Conservation (phyloP, 2,329 filamentous ascomycete genomes). For the Dactylellina haptotyla region DNA sequence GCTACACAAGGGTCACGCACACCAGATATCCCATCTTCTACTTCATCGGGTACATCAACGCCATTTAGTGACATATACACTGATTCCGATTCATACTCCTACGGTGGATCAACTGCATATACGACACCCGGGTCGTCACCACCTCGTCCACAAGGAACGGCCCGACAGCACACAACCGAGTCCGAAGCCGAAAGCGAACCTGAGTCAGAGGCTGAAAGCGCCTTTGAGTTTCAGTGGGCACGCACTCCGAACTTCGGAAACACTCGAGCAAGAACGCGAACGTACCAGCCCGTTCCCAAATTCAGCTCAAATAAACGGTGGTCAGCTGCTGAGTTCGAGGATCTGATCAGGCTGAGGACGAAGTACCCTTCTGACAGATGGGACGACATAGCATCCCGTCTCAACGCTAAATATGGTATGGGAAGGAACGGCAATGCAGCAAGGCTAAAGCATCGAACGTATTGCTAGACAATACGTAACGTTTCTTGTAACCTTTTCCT, state of each 20-base stretch:
- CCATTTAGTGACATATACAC: constrained; percentile 1
- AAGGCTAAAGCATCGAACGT: constrained; percentile 7
- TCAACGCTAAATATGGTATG: constrained; percentile 17
- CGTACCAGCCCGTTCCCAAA: not conserved
- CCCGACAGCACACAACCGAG: too few species aligned
- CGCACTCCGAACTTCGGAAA: not conserved
- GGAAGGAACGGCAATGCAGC: constrained; percentile 27
- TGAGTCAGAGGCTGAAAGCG: too few species aligned
- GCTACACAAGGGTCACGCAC: not conserved
- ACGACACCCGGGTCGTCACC: not conserved
- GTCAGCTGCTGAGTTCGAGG: constrained; percentile 14
- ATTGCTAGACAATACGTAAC: too few species aligned
- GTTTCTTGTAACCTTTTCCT: too few species aligned
- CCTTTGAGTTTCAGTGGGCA: not conserved
- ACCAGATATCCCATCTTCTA: not conserved
- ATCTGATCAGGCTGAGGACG: constrained; percentile 5
- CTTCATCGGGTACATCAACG: not conserved
- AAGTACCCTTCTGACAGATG: constrained; percentile 10
- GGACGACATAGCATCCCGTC: constrained; percentile 2
- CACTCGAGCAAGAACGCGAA: not conserved
- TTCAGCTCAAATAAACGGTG: constrained; percentile 20
- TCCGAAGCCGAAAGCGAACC: too few species aligned
- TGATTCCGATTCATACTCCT: not conserved
- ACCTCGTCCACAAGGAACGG: not conserved
- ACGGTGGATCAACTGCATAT: not conserved